Evolutionary conservation across 208 protist genomes (phyloP), one percentile per base, ranked within the genome.

Genomic region (Trypanosoma cruzi): DNA sequence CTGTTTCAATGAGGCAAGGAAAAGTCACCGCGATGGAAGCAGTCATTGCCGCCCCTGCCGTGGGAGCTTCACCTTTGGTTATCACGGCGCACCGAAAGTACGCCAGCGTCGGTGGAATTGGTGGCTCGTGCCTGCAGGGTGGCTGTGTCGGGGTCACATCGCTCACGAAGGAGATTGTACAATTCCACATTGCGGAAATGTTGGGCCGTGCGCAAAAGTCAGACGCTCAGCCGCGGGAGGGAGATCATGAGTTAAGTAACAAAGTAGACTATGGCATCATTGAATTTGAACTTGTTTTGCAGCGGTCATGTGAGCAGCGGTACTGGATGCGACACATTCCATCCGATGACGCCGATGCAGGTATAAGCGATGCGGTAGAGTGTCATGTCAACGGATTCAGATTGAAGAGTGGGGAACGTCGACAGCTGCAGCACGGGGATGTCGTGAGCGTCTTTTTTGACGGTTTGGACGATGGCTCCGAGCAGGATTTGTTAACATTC

Each of bases 351-450:
- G 22, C 8, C 13, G 28, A 18, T 58, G 40, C 64, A 37, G 29
- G 4, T 18, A 26, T 2, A 2, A 28, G 54, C 18, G 69, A 57
- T 32, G 60, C 70, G 29, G 65, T 87, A 34, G 77, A 86, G 31
- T 80, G 87, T 40, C 83, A 86, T 63, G 56, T 93, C 16, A 93
- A 93, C 56, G 87, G 87, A 48, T 72, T 75, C 55, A 78, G 65
- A 53, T 52, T 90, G 24, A 79, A 68, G 14, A 60, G 53, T 34
- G 80, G 67, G 40, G 64, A 71, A 44, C 75, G 77, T 36, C 77
- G 77, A 58, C 77, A 82, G 62, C 42, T 93, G 67, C 32, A 63
- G 36, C 87, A 93, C 71, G 87, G 87, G 48, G 87, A 93, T 65
- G 87, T 90, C 22, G 40, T 93, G 18, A 83, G 76, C 56, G 74